A percentile compares a stretch with the other conserved stretches of the same genome.
These are phyloP conservation scores for Podospora pseudopauciseta DNA, from an alignment of 495 filamentous ascomycete genomes.

Conservation along the genomic window DNA sequence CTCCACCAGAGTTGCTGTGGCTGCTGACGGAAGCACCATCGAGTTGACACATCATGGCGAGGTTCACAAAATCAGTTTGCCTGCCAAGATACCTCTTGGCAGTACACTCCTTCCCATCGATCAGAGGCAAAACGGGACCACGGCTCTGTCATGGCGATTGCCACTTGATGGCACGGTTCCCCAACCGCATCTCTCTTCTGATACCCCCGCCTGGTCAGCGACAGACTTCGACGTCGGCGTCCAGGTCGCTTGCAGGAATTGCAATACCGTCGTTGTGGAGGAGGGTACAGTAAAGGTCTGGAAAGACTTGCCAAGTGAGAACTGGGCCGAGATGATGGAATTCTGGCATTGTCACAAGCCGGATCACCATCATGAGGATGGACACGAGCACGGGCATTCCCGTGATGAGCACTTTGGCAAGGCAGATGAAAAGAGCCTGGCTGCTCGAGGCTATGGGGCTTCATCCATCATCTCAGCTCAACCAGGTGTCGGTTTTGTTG, in stretches of 20 bases:
- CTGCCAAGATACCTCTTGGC: slow-evolving; percentile 51
- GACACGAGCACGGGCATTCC: slow-evolving; percentile 33
- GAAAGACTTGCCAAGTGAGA: slow-evolving; percentile 93
- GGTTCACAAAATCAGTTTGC: slow-evolving; percentile 58
- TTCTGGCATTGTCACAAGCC: slow-evolving; percentile 99
- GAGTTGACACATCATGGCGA: slow-evolving; percentile 53
- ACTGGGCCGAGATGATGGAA: slow-evolving; percentile 99
- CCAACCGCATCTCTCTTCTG: slow-evolving; percentile 30
- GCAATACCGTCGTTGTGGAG: slow-evolving; percentile 46
- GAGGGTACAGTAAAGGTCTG: slow-evolving; percentile 53
- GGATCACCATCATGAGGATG: slow-evolving; percentile 30
- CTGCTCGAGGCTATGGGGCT: slow-evolving; percentile 71
- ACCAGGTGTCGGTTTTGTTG: slow-evolving; percentile 68
- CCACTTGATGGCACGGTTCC: slow-evolving; percentile 39
- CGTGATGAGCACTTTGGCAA: slow-evolving; percentile 21
- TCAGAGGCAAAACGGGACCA: slow-evolving; percentile 29
- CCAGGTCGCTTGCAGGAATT: slow-evolving; percentile 62
- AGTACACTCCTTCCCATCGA: slow-evolving; percentile 36
- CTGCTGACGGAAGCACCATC: slow-evolving; percentile 49
- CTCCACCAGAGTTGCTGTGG: slow-evolving; percentile 48
- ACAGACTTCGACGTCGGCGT: slow-evolving; percentile 51
- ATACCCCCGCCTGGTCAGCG: slow-evolving; percentile 67
- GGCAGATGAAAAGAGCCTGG: slow-evolving; percentile 43
- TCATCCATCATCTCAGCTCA: slow-evolving; percentile 62
- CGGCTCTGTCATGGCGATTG: slow-evolving; percentile 67